These are phyloP conservation scores for Eremochloa ophiuroides DNA, from an alignment of 176 grass and related monocot genomes.

Conservation along the genomic window DNA sequence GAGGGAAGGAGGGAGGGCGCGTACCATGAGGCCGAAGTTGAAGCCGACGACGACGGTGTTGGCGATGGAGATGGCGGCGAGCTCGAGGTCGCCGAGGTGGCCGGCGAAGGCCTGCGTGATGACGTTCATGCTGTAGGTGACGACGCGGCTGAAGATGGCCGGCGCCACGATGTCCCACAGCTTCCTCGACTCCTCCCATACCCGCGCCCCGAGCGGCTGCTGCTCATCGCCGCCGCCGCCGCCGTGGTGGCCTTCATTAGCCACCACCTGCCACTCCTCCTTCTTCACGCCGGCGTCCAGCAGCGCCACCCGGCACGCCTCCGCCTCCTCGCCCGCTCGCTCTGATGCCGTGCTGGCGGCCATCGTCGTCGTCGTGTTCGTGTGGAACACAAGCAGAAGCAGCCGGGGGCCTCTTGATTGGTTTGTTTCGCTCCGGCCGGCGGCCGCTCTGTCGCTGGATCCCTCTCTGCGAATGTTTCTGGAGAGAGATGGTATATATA, in stretches of 20 bases:
- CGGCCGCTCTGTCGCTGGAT: too few species aligned
- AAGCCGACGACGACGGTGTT: slow-evolving; percentile 92
- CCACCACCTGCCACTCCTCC: slow-evolving; percentile 26
- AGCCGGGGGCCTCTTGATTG: neutral
- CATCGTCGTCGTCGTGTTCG: neutral
- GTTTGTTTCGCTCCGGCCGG: neutral
- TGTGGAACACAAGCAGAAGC: too few species aligned
- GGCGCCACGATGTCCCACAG: slow-evolving; percentile 87
- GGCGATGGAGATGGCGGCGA: slow-evolving; percentile 90
- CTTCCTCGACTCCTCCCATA: slow-evolving; percentile 67
- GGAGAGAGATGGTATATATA: neutral
- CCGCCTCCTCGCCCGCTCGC: slow-evolving; percentile 14
- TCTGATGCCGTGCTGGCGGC: neutral
- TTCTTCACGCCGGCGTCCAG: slow-evolving; percentile 14
- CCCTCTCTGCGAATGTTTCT: neutral
- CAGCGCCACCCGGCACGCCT: slow-evolving; percentile 8
- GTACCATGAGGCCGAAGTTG: slow-evolving; percentile 94
- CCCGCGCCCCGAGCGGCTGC: slow-evolving; percentile 21
- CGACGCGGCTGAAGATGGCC: slow-evolving; percentile 90
- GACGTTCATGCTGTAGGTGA: slow-evolving; percentile 89
- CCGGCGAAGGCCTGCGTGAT: slow-evolving; percentile 98
- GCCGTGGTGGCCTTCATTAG: neutral
- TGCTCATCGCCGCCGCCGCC: neutral
- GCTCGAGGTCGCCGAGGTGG: slow-evolving; percentile 93
- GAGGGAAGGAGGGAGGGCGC: too few species aligned